phyloP scores from a whole-genome alignment of 2,329 filamentous ascomycete species.

The Pestalotiopsis fici region DNA sequence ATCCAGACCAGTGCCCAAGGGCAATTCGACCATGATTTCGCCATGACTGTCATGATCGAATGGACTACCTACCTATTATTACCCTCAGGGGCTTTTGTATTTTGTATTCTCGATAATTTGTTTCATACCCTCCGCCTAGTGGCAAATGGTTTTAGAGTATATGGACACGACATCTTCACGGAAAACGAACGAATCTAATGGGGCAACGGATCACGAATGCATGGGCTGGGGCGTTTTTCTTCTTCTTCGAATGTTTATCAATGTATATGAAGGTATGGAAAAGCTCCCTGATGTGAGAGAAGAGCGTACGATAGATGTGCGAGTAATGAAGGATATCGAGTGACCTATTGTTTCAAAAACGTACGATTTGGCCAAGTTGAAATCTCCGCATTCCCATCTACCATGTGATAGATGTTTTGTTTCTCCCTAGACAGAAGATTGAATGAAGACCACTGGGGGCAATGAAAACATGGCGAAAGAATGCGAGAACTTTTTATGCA shows the following conservation, averaged over 20 bases:
- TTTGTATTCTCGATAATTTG: not conserved
- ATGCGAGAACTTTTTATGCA: not conserved
- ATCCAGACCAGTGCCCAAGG: conserved; percentile 11
- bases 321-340: not conserved
- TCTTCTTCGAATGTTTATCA: not conserved
- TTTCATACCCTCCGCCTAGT: not conserved
- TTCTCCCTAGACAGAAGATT: not conserved
- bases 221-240: not conserved
- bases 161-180: not conserved
- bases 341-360: not conserved
- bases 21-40: conserved; percentile 13
- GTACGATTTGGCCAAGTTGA: not conserved
- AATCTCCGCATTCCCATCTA: not conserved
- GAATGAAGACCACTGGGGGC: not conserved
- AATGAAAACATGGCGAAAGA: not conserved
- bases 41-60: not conserved
- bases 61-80: too few relatives aligned
- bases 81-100: not conserved
- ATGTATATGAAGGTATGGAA: not conserved
- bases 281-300: not conserved
- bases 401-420: not conserved
- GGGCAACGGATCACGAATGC: not conserved
- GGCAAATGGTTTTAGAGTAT: not conserved
- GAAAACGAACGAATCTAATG: not conserved
- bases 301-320: not conserved